phyloP scores from a whole-genome alignment of 129 eudicot species.

The Deinandra increscens region DNA sequence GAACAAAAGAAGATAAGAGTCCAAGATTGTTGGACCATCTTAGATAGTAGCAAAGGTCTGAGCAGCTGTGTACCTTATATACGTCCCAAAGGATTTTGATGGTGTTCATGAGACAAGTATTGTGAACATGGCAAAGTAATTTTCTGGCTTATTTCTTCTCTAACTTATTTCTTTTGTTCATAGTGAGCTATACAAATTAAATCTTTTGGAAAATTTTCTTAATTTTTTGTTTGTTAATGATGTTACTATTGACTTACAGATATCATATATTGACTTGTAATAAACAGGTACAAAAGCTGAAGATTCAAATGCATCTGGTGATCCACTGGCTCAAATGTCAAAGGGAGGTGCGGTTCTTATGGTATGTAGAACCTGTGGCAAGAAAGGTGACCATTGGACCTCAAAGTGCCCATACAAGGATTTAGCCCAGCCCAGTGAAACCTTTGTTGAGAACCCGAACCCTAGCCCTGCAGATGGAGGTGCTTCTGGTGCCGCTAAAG shows the following conservation, averaged over 20 bases:
- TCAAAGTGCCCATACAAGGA: slow-evolving; percentile 28
- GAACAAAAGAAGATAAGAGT: neutral
- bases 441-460: slow-evolving; percentile 22
- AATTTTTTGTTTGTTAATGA: neutral
- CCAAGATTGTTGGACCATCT: neutral
- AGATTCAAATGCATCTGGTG: slow-evolving; percentile 11
- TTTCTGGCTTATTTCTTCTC: neutral
- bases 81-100: neutral
- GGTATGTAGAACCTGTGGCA: slow-evolving; percentile 23
- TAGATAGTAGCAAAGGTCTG: neutral
- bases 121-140: neutral
- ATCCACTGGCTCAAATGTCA: slow-evolving; percentile 19
- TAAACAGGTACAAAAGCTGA: slow-evolving; percentile 19
- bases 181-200: neutral
- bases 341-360: slow-evolving; percentile 17
- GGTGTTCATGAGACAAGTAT: neutral
- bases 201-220: neutral
- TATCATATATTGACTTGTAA: neutral
- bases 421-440: slow-evolving; percentile 18
- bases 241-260: neutral
- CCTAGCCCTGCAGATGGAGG: slow-evolving; percentile 12
- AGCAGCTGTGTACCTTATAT: neutral
- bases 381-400: slow-evolving; percentile 30
- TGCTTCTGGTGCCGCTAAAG: slow-evolving; percentile 14
- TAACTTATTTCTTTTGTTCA: neutral